phyloP scores from a whole-genome alignment of 371 early-diverging fungal genomes.

The Mortierella sp. region DNA sequence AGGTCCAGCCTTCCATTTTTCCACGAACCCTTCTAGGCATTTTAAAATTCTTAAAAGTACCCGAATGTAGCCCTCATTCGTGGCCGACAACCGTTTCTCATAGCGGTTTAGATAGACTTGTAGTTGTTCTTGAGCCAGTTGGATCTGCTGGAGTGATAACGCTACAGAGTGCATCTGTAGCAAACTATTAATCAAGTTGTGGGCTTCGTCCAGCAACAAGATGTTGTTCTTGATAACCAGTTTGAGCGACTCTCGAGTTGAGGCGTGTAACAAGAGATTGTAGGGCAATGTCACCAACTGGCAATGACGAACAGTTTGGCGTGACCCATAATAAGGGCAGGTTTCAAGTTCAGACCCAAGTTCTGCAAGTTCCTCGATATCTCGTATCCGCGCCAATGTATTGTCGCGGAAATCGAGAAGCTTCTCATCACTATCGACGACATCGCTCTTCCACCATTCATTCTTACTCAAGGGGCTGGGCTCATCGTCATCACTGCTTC shows the following conservation, averaged over 20 bases:
- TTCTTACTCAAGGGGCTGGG: not conserved
- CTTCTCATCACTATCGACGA: constrained; percentile 35
- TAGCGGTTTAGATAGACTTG: constrained; percentile 80
- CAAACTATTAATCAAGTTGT: constrained; percentile 85
- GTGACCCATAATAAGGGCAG: constrained; percentile 95
- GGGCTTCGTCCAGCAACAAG: constrained; percentile 94
- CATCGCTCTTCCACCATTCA: constrained; percentile 16
- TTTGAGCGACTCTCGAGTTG: constrained; percentile 83
- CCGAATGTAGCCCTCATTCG: constrained; percentile 83
- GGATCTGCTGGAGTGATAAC: constrained; percentile 62
- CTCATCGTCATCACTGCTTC: constrained; percentile 6
- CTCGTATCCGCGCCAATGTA: constrained; percentile 68
- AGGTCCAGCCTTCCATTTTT: constrained; percentile 33
- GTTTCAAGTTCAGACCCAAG: constrained; percentile 71
- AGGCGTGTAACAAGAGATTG: constrained; percentile 81
- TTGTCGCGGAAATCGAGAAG: constrained; percentile 72
- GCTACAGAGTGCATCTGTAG: constrained; percentile 70
- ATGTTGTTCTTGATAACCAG: constrained; percentile 79
- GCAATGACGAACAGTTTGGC: constrained; percentile 71
- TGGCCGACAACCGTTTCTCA: constrained; percentile 75
- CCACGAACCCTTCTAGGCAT: constrained; percentile 52
- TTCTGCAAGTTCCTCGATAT: constrained; percentile 89
- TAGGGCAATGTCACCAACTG: constrained; percentile 91
- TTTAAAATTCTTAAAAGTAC: constrained; percentile 60
- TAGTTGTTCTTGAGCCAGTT: constrained; percentile 67